Base-by-base conservation (phyloP, 805 yeast species). In the Cyberlindnera mississippiensis region DNA sequence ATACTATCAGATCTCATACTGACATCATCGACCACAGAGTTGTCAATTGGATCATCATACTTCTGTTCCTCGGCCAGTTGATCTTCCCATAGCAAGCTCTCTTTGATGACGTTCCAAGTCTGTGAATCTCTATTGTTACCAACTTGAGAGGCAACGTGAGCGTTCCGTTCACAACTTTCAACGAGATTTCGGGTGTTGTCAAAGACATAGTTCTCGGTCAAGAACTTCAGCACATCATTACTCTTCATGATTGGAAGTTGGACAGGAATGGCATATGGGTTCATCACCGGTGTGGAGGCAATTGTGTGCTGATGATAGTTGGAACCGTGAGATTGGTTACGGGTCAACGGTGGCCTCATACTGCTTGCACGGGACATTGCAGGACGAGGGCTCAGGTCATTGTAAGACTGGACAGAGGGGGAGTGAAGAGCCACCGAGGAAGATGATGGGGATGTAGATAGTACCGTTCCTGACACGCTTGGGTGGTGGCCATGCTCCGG, bases 21-120 rank as follows among this genome's bases (percentile, higher is more conserved):
- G 13, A 37, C 52, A 29, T 17, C 14, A 39, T 44, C 51, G 11
- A 36, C 30, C 28, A 37, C 28, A n/a, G 8, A 27, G 15, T 11
- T 11, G 10, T 35, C 37, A 4, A 13, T 29, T 7, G 17, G 12
- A 4, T 33, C 34, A 4, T 15, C 16, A 14, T 15, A 34, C 9
- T 16, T 22, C 14, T 41, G 17, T 4, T 53, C 48, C 8, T 44
- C 20, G 9, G 34, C 46, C 13, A 53, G 31, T 20, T 50, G 45
- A 11, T 48, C 16, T 32, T 59, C 64, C 61, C 71, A 63, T 2
- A 61, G 56, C 4, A 80, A 59, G 22, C 78, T 64, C 27, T 73
- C 74, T 12, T 75, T 73, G 5, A 82, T 60, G 4, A 80, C 69
- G 45, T 71, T 61, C 89, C 89, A 82, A 1, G 78, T 71, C 53